Conservation (phyloP, 768 basidiomycete genomes). For the Mrakia gelida region DNA sequence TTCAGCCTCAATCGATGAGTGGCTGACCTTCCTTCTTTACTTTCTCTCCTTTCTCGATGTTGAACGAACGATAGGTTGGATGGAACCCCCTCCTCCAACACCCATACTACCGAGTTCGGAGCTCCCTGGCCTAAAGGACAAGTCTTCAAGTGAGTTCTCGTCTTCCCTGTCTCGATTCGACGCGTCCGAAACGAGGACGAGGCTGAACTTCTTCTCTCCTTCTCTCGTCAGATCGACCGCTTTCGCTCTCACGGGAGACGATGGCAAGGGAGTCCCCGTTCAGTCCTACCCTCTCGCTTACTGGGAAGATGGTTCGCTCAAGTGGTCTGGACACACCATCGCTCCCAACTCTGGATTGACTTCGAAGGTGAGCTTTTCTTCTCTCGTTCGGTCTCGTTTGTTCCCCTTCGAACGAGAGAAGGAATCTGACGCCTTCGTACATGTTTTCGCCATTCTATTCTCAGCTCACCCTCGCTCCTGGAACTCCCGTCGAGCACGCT, state of each 20-base stretch:
- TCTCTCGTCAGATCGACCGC: constrained; percentile 16
- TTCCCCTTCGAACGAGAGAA: neutral
- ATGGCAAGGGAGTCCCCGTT: constrained; percentile 6
- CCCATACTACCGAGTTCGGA: constrained; percentile 24
- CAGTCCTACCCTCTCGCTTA: constrained; percentile 18
- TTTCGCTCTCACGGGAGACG: constrained; percentile 3
- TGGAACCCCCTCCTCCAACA: constrained; percentile 14
- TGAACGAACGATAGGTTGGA: neutral
- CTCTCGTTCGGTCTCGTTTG: neutral
- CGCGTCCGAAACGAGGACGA: neutral
- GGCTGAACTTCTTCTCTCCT: neutral
- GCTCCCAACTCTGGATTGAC: neutral
- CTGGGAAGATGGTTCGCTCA: constrained; percentile 18
- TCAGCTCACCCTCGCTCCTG: constrained; percentile 5
- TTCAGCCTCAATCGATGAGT: neutral
- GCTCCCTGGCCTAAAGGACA: constrained; percentile 19
- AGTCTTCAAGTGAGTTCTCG: constrained; percentile 11
- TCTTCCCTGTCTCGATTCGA: neutral
- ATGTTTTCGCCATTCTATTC: neutral
- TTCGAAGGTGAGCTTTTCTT: neutral
- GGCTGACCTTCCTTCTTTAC: neutral
- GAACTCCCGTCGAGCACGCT: neutral
- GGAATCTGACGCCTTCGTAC: no score
- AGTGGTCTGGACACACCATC: constrained; percentile 20
- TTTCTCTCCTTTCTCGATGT: no score